phyloP scores from a whole-genome alignment of 2,329 filamentous ascomycete species.

The Clarireedia hainanense region DNA sequence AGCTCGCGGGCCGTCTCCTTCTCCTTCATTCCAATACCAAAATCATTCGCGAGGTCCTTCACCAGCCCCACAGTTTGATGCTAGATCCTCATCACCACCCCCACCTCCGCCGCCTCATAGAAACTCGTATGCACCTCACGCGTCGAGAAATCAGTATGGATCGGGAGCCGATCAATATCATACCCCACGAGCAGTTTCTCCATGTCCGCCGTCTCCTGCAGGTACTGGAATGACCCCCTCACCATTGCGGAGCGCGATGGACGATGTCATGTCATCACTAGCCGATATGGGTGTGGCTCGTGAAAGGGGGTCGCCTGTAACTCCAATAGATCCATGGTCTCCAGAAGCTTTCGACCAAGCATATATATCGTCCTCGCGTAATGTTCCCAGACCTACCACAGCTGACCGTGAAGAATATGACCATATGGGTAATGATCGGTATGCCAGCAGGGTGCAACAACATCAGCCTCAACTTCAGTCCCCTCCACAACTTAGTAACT shows the following conservation, averaged over 20 bases:
- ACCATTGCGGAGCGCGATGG: conserved; percentile 89
- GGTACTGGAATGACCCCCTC: conserved; percentile 73
- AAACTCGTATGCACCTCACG: conserved; percentile 39
- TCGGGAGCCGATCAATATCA: conserved; percentile 37
- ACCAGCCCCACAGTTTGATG: conserved; percentile 30
- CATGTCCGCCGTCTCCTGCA: conserved; percentile 60
- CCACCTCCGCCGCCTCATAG: conserved; percentile 82
- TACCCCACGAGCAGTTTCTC: conserved; percentile 53
- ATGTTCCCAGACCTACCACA: conserved; percentile 55
- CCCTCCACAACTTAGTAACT: conserved; percentile 70
- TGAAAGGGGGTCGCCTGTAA: conserved; percentile 45
- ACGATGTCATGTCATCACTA: conserved; percentile 92
- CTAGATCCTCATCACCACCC: conserved; percentile 47
- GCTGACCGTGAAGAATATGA: conserved; percentile 45
- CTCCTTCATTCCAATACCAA: conserved; percentile 25
- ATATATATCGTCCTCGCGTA: conserved; percentile 26
- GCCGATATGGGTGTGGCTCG: conserved; percentile 71
- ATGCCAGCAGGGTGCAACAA: conserved; percentile 15
- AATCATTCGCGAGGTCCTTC: conserved; percentile 33
- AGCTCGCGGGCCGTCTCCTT: conserved; percentile 30
- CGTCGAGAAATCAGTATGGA: conserved; percentile 32
- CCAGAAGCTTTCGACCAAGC: conserved; percentile 69
- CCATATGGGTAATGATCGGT: conserved; percentile 46
- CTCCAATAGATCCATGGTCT: conserved; percentile 71
- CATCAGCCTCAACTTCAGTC: conserved; percentile 29